Evolutionary conservation across 805 yeast genomes (phyloP), one percentile per base, ranked within the genome.

Genomic region (Candida oleophila): DNA sequence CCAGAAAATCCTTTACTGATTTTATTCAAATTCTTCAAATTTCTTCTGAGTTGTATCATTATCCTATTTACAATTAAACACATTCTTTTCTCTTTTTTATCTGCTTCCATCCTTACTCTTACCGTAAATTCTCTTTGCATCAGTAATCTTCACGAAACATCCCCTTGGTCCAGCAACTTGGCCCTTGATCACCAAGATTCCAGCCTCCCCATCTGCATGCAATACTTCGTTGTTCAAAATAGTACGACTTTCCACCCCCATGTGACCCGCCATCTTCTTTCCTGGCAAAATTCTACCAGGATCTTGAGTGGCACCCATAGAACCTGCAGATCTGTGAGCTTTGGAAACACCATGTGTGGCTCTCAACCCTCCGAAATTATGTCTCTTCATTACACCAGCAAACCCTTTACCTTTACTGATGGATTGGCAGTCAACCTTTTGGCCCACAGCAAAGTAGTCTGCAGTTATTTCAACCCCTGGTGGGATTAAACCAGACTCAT

Each of bases 271-370:
- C 99, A 94, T 92, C 70, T 90, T 92, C 73, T 89, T 91, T 20
- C 97, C 98, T 14, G 97, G 98, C 51, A 90, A 74, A 44, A 90
- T 89, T 74, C 99, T 87, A 60, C 96, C 97, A 12, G 99, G 99
- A 51, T 89, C 86, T 55, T 94, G 96, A 61, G 88, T 87, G 66
- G 85, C 89, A 81, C 99, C 99, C 58, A 87, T 90, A 28, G 97
- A 91, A 79, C 99, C 99, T 59, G 96, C 96, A 48, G 90, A 83
- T 78, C 99, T 86, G 66, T 94, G 98, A 33, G 92, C 85, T 42
- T 80, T 74, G 22, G 99, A 89, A 21, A 88, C 91, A 86, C 99
- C 99, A 67, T 94, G 99, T 1, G 97, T 77, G 4, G 97, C 97
- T 38, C 82, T 80, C 66, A 87, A 80, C 77, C 99, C 99, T 40